Conservation (phyloP, 2,329 filamentous ascomycete genomes). For the Penicillium thymicola region DNA sequence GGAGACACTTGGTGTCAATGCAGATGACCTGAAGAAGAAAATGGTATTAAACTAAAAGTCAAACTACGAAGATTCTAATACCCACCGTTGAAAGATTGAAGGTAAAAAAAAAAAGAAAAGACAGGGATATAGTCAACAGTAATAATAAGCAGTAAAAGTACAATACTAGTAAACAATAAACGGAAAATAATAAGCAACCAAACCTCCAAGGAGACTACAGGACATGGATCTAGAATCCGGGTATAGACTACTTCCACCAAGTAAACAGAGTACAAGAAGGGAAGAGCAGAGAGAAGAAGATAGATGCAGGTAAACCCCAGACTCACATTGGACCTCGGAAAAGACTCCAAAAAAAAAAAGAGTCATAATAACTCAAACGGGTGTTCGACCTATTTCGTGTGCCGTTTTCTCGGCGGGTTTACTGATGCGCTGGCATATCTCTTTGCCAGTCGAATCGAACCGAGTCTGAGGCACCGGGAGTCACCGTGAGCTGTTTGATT, state of each 20-base stretch:
- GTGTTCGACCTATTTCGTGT: neutral
- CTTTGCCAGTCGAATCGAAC: conserved; percentile 63
- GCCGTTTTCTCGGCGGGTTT: conserved; percentile 20
- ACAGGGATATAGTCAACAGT: neutral
- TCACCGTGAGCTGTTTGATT: conserved; percentile 5
- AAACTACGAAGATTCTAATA: conserved; percentile 2
- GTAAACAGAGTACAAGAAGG: neutral
- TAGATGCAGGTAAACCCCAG: neutral
- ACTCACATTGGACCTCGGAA: neutral
- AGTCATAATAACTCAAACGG: conserved; percentile 2
- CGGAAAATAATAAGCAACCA: neutral
- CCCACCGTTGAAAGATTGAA: neutral
- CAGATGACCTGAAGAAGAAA: conserved; percentile 14
- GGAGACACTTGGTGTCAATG: conserved; percentile 6
- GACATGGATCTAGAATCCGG: neutral
- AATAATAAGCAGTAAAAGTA: neutral
- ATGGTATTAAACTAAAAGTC: neutral
- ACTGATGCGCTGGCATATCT: conserved; percentile 84
- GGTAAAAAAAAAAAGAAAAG: neutral
- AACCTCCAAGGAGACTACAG: neutral
- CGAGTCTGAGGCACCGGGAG: conserved; percentile 17
- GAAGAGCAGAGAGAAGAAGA: neutral
- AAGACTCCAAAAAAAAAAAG: neutral
- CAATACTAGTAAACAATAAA: neutral
- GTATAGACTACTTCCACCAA: neutral